These are phyloP conservation scores for Septoria petroselini DNA, from an alignment of 2,329 filamentous ascomycete genomes.

Conservation along the genomic window DNA sequence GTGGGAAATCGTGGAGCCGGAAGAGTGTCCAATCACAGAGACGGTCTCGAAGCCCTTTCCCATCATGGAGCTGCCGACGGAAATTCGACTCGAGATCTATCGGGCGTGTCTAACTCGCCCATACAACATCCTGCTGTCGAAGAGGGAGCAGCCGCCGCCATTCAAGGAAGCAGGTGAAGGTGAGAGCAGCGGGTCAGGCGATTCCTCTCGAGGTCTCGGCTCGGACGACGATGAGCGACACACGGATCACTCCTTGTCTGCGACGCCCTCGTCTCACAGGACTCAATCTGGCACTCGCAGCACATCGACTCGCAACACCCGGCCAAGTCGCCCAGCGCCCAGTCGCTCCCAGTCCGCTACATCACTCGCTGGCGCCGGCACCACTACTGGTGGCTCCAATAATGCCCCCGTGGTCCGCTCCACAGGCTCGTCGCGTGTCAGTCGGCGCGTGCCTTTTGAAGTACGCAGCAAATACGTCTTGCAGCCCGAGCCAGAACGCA, in stretches of 20 bases:
- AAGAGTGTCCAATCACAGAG: slow-evolving; percentile 26
- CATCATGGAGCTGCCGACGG: slow-evolving; percentile 46
- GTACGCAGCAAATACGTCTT: neutral
- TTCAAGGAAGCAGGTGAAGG: slow-evolving; percentile 9
- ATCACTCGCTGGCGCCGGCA: no score
- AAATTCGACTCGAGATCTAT: slow-evolving; percentile 48
- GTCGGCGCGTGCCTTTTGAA: neutral
- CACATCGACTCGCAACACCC: neutral
- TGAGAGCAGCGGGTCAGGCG: neutral
- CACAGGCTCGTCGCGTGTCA: neutral
- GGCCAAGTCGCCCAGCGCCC: neutral
- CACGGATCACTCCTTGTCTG: no score
- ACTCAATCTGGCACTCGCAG: neutral
- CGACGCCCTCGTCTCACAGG: neutral
- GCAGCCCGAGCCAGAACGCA: slow-evolving; percentile 22
- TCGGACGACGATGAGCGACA: slow-evolving; percentile 5
- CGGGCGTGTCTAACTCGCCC: slow-evolving; percentile 38
- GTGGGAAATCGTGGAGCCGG: slow-evolving; percentile 2
- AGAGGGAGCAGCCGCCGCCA: slow-evolving; percentile 21
- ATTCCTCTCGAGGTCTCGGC: neutral
- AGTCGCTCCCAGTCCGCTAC: neutral
- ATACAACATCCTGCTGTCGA: slow-evolving; percentile 35
- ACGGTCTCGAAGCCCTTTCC: slow-evolving; percentile 34
- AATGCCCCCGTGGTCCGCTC: neutral
- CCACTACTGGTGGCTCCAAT: neutral